Percentiles rank a stretch among this genome's conserved stretches.
These are phyloP conservation scores for Teunomyces funiuensis DNA, from an alignment of 805 yeast species.

Conservation along the genomic window DNA sequence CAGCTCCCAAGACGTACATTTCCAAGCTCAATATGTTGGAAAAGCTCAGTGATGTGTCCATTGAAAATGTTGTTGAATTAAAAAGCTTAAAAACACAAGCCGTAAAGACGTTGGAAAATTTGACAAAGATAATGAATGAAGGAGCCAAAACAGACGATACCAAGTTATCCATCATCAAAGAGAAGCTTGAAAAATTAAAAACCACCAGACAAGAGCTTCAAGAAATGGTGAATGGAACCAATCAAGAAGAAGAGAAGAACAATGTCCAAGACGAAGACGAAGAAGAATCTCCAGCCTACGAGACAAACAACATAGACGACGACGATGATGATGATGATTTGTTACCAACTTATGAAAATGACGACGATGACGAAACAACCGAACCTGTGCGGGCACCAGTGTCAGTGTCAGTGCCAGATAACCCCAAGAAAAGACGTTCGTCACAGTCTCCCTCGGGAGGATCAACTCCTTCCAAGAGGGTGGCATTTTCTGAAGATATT, in stretches of 20 bases:
- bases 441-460: constrained; percentile 23
- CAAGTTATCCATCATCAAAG: constrained; percentile 29
- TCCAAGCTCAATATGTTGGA: constrained; percentile 40
- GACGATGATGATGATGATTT: constrained; percentile 19
- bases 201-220: constrained; percentile 32
- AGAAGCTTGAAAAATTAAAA: constrained; percentile 26
- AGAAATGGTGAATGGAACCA: constrained; percentile 22
- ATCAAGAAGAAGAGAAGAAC: not conserved
- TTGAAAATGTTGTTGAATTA: constrained; percentile 31
- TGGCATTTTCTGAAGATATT: constrained; percentile 43
- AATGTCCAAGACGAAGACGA: constrained; percentile 16
- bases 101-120: constrained; percentile 23
- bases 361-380: constrained; percentile 14
- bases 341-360: constrained; percentile 14
- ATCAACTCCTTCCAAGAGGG: constrained; percentile 33
- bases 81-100: constrained; percentile 28
- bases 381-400: constrained; percentile 6
- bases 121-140: constrained; percentile 23
- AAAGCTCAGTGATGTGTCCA: constrained; percentile 34
- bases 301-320: constrained; percentile 16
- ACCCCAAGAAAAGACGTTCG: constrained; percentile 16
- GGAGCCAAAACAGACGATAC: constrained; percentile 33
- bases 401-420: too few species aligned
- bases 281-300: constrained; percentile 32
- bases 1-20: constrained; percentile 37